These are phyloP conservation scores for Fusarium annulatum DNA, from an alignment of 2,329 filamentous ascomycete species.

Conservation along the genomic window DNA sequence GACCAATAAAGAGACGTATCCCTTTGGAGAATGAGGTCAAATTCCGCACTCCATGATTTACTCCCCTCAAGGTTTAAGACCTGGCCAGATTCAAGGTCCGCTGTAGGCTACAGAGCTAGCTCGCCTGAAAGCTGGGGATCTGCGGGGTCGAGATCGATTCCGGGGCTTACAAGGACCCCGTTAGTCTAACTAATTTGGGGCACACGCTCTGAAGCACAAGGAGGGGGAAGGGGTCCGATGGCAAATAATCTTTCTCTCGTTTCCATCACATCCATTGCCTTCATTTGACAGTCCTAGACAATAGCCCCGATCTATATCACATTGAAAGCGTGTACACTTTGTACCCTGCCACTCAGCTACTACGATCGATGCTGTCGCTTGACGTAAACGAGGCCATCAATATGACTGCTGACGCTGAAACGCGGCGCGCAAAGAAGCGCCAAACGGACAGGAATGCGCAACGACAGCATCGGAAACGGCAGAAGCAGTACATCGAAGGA, in stretches of 20 bases:
- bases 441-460: constrained; percentile 12
- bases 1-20: neutral
- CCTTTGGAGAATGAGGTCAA: fast-evolving
- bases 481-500: constrained; percentile 16
- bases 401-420: neutral
- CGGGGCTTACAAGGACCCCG: neutral
- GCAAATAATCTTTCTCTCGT: neutral
- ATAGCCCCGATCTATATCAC: fast-evolving
- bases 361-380: neutral
- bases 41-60: fast-evolving
- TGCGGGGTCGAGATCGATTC: neutral
- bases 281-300: neutral
- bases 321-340: fast-evolving
- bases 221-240: neutral
- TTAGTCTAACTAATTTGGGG: neutral
- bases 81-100: neutral
- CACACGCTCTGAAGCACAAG: neutral
- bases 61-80: fast-evolving
- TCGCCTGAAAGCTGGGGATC: neutral
- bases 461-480: constrained; percentile 12
- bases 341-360: fast-evolving
- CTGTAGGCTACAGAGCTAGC: neutral
- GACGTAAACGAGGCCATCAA: neutral
- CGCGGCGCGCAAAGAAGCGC: constrained; percentile 8
- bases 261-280: neutral